These are phyloP conservation scores for Marsdenia floribunda DNA, from an alignment of 257 asterid genomes.

Conservation along the genomic window DNA sequence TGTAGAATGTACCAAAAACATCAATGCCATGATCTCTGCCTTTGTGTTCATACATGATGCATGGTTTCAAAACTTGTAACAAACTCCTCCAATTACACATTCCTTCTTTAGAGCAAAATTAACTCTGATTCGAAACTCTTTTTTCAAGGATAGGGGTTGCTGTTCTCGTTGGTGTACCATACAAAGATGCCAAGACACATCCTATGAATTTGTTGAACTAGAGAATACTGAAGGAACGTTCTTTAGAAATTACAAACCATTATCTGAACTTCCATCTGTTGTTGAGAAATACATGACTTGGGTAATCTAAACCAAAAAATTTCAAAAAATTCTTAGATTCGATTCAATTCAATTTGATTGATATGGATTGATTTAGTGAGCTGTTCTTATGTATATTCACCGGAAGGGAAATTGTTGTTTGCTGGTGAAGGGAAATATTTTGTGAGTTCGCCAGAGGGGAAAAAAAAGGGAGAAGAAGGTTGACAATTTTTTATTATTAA, in stretches of 20 bases:
- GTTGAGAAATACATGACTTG: slow-evolving; percentile 73
- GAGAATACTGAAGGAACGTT: slow-evolving; percentile 69
- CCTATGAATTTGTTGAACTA: slow-evolving; percentile 59
- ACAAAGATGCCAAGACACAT: slow-evolving; percentile 57
- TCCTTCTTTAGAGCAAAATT: neutral
- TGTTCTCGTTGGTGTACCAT: slow-evolving; percentile 70
- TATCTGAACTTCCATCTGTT: slow-evolving; percentile 51
- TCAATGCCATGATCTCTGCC: slow-evolving; percentile 73
- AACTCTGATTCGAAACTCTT: neutral
- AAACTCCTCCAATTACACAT: neutral
- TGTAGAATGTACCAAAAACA: slow-evolving; percentile 70
- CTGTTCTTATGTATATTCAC: too few species aligned
- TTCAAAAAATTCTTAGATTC: neutral
- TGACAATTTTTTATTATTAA: too few species aligned
- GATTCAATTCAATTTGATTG: too few species aligned
- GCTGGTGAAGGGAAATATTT: too few species aligned
- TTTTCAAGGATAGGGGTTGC: slow-evolving; percentile 79
- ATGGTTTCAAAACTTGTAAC: neutral
- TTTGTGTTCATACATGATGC: slow-evolving; percentile 83
- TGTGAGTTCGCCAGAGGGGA: too few species aligned
- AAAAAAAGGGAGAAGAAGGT: too few species aligned
- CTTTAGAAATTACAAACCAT: slow-evolving; percentile 71
- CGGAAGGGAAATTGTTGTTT: too few species aligned
- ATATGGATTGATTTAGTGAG: too few species aligned
- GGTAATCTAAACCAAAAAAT: slow-evolving; percentile 25